Evolutionary conservation across 2,329 filamentous ascomycete species (phyloP).

Genomic region (Xylariales sp.): DNA sequence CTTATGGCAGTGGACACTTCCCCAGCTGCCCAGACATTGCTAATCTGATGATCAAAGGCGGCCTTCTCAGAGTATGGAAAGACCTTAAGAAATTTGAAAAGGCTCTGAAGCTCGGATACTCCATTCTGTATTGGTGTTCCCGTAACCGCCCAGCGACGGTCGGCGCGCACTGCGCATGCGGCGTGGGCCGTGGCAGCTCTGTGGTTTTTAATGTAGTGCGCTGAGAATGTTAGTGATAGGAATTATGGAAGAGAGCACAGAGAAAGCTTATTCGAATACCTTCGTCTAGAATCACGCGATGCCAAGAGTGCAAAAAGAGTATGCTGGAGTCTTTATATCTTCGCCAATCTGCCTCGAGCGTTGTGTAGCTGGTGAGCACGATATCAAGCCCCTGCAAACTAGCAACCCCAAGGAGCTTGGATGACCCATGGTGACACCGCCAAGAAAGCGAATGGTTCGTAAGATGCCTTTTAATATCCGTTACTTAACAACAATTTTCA

Average conservation of each 20-base stretch:
- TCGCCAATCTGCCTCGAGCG: neutral
- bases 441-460: neutral
- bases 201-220: neutral
- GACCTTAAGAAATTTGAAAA: constrained; percentile 37
- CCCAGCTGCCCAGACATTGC: constrained; percentile 31
- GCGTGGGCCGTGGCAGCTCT: neutral
- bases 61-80: constrained; percentile 34
- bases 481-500: constrained; percentile 21
- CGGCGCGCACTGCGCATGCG: neutral
- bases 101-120: constrained; percentile 33
- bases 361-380: neutral
- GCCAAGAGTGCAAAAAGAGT: neutral
- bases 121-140: constrained; percentile 46
- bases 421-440: neutral
- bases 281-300: neutral
- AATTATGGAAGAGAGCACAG: neutral
- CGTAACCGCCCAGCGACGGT: constrained; percentile 40
- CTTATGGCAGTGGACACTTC: neutral
- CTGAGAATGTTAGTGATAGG: no score
- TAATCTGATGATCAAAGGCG: constrained; percentile 33
- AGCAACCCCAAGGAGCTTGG: neutral
- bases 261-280: neutral
- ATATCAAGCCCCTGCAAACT: neutral
- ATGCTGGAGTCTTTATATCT: neutral
- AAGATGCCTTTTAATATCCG: constrained; percentile 16